Conservation (phyloP, 371 early-diverging fungal species). For the Haplosporangium sp. region DNA sequence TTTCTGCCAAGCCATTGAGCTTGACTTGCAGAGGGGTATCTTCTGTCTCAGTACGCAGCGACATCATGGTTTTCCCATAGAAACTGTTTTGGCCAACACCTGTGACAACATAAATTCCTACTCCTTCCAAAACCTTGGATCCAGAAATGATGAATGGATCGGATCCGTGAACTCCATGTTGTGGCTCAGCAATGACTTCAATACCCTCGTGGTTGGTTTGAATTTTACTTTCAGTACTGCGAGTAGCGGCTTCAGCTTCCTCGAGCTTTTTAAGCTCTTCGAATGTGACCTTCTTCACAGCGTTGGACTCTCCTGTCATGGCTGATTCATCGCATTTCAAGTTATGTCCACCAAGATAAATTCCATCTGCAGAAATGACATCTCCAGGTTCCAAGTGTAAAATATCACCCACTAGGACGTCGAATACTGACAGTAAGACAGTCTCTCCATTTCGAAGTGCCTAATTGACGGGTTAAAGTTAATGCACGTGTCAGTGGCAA, state of each 20-base stretch:
- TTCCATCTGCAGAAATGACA: conserved; percentile 92
- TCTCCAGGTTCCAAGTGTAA: conserved; percentile 95
- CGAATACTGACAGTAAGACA: conserved; percentile 86
- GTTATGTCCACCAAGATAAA: conserved; percentile 85
- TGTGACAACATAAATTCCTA: conserved; percentile 77
- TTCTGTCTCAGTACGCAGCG: conserved; percentile 63
- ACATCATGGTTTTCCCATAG: conserved; percentile 85
- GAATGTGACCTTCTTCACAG: conserved; percentile 72
- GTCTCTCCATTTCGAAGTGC: conserved; percentile 80
- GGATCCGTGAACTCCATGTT: conserved; percentile 34
- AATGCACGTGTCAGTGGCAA: not conserved
- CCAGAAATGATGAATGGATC: conserved; percentile 84
- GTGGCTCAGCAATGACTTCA: conserved; percentile 46
- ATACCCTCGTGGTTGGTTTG: conserved; percentile 52
- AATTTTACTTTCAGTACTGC: conserved; percentile 12
- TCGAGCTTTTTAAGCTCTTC: conserved; percentile 42
- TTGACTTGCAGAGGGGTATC: conserved; percentile 81
- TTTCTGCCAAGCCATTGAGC: conserved; percentile 73
- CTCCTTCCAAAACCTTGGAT: conserved; percentile 82
- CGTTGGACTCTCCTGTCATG: conserved; percentile 93
- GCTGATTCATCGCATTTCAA: conserved; percentile 92
- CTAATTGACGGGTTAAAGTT: not conserved
- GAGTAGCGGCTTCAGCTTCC: conserved; percentile 62
- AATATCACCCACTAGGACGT: conserved; percentile 91
- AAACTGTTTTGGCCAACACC: conserved; percentile 79